Evolutionary conservation across 192 early-diverging fungal species (phyloP).

Genomic region (Phycomyces blakesleeanus): DNA sequence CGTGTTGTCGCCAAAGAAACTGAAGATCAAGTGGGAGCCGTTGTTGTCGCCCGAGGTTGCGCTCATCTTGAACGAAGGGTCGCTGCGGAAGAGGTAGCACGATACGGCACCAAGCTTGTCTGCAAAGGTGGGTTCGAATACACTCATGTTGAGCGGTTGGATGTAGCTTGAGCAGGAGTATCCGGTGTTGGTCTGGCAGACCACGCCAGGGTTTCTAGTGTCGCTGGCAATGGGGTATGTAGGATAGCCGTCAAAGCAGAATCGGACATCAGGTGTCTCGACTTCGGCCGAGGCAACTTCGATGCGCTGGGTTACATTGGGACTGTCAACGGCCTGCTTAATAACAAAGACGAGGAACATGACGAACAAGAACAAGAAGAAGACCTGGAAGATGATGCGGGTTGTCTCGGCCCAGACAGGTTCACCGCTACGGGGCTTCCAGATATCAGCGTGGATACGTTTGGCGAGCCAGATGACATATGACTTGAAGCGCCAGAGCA

Average conservation of each 20-base stretch:
- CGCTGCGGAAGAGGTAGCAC: slow-evolving; percentile 26
- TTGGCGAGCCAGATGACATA: slow-evolving; percentile 25
- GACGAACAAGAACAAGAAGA: slow-evolving; percentile 30
- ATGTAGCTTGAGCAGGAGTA: slow-evolving; percentile 18
- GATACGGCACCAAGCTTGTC: slow-evolving; percentile 25
- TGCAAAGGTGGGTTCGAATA: slow-evolving; percentile 23
- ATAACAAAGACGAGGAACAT: slow-evolving; percentile 28
- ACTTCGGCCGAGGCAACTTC: slow-evolving; percentile 17
- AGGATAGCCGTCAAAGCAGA: slow-evolving; percentile 35
- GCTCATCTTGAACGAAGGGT: slow-evolving; percentile 18
- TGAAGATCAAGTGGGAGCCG: slow-evolving; percentile 26
- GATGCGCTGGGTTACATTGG: slow-evolving; percentile 28
- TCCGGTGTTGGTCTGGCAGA: slow-evolving; percentile 27
- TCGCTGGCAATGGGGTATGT: slow-evolving; percentile 7
- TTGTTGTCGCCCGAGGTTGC: slow-evolving; percentile 32
- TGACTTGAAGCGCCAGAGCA: slow-evolving; percentile 24
- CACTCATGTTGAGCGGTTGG: slow-evolving; percentile 18
- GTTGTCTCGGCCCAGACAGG: slow-evolving; percentile 37
- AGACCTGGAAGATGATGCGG: slow-evolving; percentile 29
- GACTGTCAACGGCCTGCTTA: slow-evolving; percentile 28
- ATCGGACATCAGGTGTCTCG: slow-evolving; percentile 33
- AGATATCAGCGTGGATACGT: slow-evolving; percentile 31
- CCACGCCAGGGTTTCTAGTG: slow-evolving; percentile 17
- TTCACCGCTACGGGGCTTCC: slow-evolving; percentile 35
- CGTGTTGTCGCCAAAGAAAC: slow-evolving; percentile 23